Evolutionary conservation across 2,329 filamentous ascomycete genomes (phyloP), one percentile per base, ranked within the genome.

Genomic region (Penicillium sp.): DNA sequence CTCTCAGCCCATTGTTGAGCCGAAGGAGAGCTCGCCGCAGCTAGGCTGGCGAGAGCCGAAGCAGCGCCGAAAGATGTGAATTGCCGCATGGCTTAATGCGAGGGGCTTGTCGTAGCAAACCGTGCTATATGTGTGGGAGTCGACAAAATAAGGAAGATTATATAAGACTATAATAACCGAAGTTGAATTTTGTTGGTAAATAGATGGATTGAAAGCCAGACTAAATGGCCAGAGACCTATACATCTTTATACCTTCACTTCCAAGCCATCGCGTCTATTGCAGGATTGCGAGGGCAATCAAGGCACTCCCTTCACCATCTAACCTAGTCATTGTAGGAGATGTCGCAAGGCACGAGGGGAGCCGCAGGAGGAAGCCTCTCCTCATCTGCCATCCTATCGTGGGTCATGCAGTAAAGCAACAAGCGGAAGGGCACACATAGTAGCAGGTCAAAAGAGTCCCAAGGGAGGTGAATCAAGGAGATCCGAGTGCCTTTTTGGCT

Each of bases 1-100:
- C 82, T 81, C 29, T 79, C 77, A 69, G 83, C 84, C 85, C 84
- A 87, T 38, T 78, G 55, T 47, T 60, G 35, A 29, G 58, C 31
- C 21, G 58, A 63, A 41, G 64, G 52, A 7, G 50, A 55, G 15
- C 21, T 26, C 17, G 64, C 61, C 26, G 44, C 38, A 44, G 52
- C 54, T 29, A 61, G 23, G 17, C 60, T 46, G 45, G n/a, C 41
- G 21, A 45, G 44, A 15, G 23, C 53, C 31, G 48, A 55, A 54
- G 58, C 5, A 30, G 59, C 23, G 49, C 29, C 26, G 6, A 46
- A 15, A 41, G 45, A 58, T 29, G 30, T 45, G 19, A 23, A 15
- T 7, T 50, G 47, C 46, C 52, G 46, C 57, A 60, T 63, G 11
- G 35, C 35, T 41, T 13, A 41, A 41, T 15, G 35, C 15, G 35